phyloP scores from a whole-genome alignment of 306 rosid species.

The Arachis hypogaea region DNA sequence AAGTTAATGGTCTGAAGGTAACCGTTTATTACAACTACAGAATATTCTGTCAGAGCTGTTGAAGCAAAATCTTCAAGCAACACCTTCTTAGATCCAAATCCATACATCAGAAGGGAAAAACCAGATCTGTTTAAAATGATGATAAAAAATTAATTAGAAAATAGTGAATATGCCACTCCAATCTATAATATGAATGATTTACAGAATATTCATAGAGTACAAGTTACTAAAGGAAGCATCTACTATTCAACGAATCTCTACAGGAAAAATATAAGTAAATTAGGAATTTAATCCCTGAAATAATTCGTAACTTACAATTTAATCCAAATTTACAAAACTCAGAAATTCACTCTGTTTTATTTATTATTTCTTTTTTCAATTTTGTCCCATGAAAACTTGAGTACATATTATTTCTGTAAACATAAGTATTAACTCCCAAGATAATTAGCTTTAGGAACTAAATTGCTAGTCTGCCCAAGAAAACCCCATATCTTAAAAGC shows the following conservation, averaged over 20 bases:
- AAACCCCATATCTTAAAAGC: not conserved
- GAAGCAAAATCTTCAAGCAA: conserved; percentile 95
- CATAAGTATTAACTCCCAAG: not conserved
- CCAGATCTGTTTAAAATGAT: conserved; percentile 58
- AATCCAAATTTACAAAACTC: not conserved
- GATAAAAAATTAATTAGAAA: not conserved
- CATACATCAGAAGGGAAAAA: conserved; percentile 84
- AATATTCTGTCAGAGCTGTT: conserved; percentile 57
- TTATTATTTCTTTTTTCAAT: not conserved
- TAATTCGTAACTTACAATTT: not conserved
- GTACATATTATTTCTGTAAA: not conserved
- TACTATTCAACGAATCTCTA: not conserved
- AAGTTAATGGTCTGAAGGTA: conserved; percentile 82
- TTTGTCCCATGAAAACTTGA: not conserved
- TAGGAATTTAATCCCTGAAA: not conserved
- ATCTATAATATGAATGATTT: not conserved
- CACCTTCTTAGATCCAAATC: conserved; percentile 91
- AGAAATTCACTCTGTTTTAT: not conserved
- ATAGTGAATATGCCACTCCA: not conserved
- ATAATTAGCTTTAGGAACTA: not conserved
- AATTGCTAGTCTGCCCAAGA: not conserved
- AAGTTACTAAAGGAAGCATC: not conserved
- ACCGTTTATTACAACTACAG: conserved; percentile 84
- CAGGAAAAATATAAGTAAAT: not conserved
- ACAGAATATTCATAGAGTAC: not conserved